phyloP scores from a whole-genome alignment of 257 asterid genomes.

The Ocimum tenuiflorum region DNA sequence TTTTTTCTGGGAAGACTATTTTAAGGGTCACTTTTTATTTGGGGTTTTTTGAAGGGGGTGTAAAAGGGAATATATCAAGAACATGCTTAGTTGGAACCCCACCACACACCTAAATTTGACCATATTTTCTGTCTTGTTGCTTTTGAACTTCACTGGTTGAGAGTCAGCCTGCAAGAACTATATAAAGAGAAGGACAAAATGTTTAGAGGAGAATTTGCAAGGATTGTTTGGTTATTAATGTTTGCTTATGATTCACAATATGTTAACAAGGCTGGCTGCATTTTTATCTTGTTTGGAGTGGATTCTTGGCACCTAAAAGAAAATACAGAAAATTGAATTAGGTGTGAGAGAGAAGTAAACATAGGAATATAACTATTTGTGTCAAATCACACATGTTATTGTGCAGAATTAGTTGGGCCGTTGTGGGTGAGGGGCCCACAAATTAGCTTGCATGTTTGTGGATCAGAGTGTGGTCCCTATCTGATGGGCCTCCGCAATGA shows the following conservation, averaged over 20 bases:
- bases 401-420: conserved; percentile 33
- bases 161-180: conserved; percentile 14
- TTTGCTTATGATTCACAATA: background rate
- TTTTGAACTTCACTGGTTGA: conserved; percentile 20
- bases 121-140: conserved; percentile 20
- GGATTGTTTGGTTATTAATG: conserved; percentile 8
- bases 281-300: background rate
- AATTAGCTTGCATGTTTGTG: conserved; percentile 11
- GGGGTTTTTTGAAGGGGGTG: background rate
- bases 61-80: background rate
- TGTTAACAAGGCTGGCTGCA: background rate
- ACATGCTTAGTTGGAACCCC: conserved; percentile 14
- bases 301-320: background rate
- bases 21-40: background rate
- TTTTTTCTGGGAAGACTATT: too few relatives aligned
- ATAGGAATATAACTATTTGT: conserved; percentile 8
- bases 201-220: background rate
- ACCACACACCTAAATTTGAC: conserved; percentile 10
- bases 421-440: conserved; percentile 15
- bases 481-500: conserved; percentile 15
- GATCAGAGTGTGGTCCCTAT: conserved; percentile 21
- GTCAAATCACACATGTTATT: conserved; percentile 12
- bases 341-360: background rate
- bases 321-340: too few relatives aligned
- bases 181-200: background rate